These are phyloP conservation scores for Pichia thaimueangensis DNA, from an alignment of 805 yeast genomes.

Conservation along the genomic window DNA sequence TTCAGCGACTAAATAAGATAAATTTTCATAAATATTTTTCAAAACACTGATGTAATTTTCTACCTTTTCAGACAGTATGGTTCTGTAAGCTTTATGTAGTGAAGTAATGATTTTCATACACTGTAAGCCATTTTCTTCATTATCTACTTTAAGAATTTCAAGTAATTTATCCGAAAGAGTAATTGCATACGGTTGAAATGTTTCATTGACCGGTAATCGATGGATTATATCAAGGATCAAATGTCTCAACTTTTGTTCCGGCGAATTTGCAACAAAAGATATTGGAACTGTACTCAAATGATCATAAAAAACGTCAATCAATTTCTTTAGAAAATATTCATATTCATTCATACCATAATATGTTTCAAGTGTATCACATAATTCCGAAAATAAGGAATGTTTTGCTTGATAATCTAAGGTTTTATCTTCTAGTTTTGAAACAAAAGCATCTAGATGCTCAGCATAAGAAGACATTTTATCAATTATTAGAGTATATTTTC, in stretches of 20 bases:
- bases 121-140: conserved; percentile 91
- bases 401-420: conserved; percentile 51
- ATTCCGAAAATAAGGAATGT: conserved; percentile 68
- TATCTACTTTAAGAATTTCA: conserved; percentile 61
- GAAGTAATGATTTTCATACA: conserved; percentile 84
- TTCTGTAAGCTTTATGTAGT: conserved; percentile 78
- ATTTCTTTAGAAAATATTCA: conserved; percentile 60
- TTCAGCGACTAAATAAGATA: conserved; percentile 67
- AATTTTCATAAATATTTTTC: conserved; percentile 68
- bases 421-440: conserved; percentile 50
- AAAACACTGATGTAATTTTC: conserved; percentile 74
- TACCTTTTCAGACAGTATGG: conserved; percentile 59
- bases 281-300: conserved; percentile 64
- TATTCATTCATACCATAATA: conserved; percentile 79
- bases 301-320: conserved; percentile 64
- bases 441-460: conserved; percentile 63
- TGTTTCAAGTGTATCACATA: conserved; percentile 81
- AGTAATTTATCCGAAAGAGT: conserved; percentile 55
- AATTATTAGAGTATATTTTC: too few relatives aligned
- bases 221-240: conserved; percentile 73
- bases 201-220: conserved; percentile 76
- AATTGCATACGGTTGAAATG: conserved; percentile 63
- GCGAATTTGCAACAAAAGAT: conserved; percentile 57
- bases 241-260: conserved; percentile 74
- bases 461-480: conserved; percentile 32